These are phyloP conservation scores for Juncus effusus DNA, from an alignment of 176 grass and related monocot species.

Conservation along the genomic window DNA sequence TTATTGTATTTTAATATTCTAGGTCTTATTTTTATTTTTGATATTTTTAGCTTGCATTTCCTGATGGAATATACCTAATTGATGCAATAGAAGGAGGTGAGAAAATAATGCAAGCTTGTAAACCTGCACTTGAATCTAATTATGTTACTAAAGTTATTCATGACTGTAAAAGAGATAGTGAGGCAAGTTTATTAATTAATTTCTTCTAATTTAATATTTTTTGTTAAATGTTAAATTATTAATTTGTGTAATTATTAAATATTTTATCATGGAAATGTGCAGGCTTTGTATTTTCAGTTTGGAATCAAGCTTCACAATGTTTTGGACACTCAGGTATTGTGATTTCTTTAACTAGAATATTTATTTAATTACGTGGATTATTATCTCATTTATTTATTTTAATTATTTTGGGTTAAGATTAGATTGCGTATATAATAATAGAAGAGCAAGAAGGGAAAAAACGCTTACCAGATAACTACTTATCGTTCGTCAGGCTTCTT, in stretches of 20 bases:
- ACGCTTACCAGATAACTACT: constrained; percentile 54
- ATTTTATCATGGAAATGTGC: constrained; percentile 26
- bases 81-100: constrained; percentile 80
- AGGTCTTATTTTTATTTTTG: constrained; percentile 9
- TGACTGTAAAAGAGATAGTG: constrained; percentile 97
- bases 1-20: too few species aligned
- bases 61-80: constrained; percentile 81
- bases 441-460: constrained; percentile 83
- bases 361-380: neutral
- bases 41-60: constrained; percentile 69
- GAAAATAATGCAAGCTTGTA: constrained; percentile 76
- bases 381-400: constrained; percentile 8
- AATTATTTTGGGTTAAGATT: constrained; percentile 30
- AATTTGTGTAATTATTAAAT: neutral
- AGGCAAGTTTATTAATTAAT: constrained; percentile 42
- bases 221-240: constrained; percentile 1
- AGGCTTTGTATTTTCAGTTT: constrained; percentile 97
- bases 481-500: constrained; percentile 92
- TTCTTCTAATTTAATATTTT: constrained; percentile 1
- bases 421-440: constrained; percentile 93
- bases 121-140: constrained; percentile 79
- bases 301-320: constrained; percentile 96
- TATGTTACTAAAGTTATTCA: constrained; percentile 91
- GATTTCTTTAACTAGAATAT: constrained; percentile 4
- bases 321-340: constrained; percentile 89